These are phyloP conservation scores for Daedalea quercina DNA, from an alignment of 768 basidiomycete species.

Conservation along the genomic window DNA sequence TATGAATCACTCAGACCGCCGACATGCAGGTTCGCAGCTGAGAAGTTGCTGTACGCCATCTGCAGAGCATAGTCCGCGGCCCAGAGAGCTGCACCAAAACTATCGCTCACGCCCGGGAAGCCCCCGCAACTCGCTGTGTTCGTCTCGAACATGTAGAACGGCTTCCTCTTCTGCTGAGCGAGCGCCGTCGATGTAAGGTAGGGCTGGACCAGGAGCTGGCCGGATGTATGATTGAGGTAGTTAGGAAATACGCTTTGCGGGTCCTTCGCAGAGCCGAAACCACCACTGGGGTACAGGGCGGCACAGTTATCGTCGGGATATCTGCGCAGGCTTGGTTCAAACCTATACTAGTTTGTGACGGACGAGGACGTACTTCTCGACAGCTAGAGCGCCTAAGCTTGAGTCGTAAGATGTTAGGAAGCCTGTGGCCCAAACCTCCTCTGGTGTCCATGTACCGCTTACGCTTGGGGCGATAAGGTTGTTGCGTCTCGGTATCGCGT, in stretches of 20 bases:
- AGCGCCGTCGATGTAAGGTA: conserved; percentile 45
- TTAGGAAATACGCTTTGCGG: conserved; percentile 42
- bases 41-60: conserved; percentile 44
- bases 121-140: conserved; percentile 48
- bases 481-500: conserved; percentile 31
- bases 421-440: conserved; percentile 45
- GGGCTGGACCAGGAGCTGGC: conserved; percentile 37
- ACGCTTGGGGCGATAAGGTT: conserved; percentile 60
- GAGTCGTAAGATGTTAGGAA: conserved; percentile 39
- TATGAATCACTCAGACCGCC: conserved; percentile 62
- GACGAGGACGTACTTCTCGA: conserved; percentile 41
- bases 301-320: conserved; percentile 61
- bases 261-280: conserved; percentile 30
- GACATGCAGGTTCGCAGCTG: conserved; percentile 38
- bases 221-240: conserved; percentile 57
- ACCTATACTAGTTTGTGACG: background rate
- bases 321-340: conserved; percentile 22
- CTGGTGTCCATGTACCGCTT: conserved; percentile 45
- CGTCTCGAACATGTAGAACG: conserved; percentile 52
- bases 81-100: conserved; percentile 49
- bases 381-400: conserved; percentile 37
- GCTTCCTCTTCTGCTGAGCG: conserved; percentile 32
- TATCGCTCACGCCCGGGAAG: conserved; percentile 48
- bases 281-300: conserved; percentile 31
- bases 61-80: conserved; percentile 46